Evolutionary conservation across 108 stramenopile genomes (phyloP).

Genomic region (Nitzschia palea): DNA sequence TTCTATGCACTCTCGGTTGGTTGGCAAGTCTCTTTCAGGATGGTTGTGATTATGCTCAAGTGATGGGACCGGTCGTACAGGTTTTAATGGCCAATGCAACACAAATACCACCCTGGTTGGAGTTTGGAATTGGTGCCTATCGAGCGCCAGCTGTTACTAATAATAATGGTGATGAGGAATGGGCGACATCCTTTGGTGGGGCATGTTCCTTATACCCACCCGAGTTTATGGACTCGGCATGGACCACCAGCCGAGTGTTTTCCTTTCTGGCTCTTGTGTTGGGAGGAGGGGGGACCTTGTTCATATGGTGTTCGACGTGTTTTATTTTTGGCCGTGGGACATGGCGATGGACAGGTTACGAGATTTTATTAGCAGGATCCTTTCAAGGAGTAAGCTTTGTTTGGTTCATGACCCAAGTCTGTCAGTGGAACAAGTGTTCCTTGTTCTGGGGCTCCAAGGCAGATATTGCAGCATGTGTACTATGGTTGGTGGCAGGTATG

Average conservation of each 20-base stretch:
- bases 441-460: constrained; percentile 58
- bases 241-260: constrained; percentile 51
- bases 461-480: constrained; percentile 45
- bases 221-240: constrained; percentile 47
- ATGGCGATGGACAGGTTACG: constrained; percentile 72
- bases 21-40: constrained; percentile 49
- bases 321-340: constrained; percentile 55
- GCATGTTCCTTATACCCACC: constrained; percentile 44
- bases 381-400: constrained; percentile 51
- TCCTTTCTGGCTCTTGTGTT: constrained; percentile 60
- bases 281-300: constrained; percentile 65
- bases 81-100: constrained; percentile 38
- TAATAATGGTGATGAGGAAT: constrained; percentile 7
- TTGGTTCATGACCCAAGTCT: constrained; percentile 67
- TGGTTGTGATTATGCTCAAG: constrained; percentile 51
- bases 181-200: constrained; percentile 17
- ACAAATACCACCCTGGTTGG: constrained; percentile 46
- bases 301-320: constrained; percentile 66
- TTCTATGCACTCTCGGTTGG: constrained; percentile 49
- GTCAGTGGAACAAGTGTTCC: constrained; percentile 46
- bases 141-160: constrained; percentile 41
- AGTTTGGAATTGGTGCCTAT: constrained; percentile 64
- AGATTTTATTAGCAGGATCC: constrained; percentile 47
- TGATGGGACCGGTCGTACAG: constrained; percentile 41
- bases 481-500: constrained; percentile 50